Evolutionary conservation across 139 green algal species (phyloP).

Genomic region (Coelastrella sp.): DNA sequence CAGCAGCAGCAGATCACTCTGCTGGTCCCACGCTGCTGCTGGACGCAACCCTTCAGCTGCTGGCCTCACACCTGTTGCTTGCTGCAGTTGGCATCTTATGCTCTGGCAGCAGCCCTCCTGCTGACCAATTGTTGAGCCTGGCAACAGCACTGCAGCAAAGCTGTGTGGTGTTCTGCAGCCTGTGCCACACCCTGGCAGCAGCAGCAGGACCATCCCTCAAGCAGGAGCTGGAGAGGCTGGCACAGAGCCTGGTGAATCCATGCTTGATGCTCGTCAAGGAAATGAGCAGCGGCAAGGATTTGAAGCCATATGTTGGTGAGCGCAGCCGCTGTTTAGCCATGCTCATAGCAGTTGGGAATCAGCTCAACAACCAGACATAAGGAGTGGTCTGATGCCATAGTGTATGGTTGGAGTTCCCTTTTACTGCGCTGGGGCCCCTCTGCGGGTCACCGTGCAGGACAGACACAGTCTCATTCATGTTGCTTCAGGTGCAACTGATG

Average conservation of each 20-base stretch:
- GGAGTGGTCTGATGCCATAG: too few species aligned
- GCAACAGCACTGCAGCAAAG: constrained; percentile 21
- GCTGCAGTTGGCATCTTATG: constrained; percentile 46
- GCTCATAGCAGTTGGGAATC: too few species aligned
- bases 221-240: constrained; percentile 5
- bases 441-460: too few species aligned
- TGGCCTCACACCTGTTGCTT: not conserved
- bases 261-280: constrained; percentile 29
- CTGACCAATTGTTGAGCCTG: not conserved
- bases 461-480: too few species aligned
- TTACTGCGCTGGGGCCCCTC: too few species aligned
- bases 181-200: constrained; percentile 16
- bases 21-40: not conserved
- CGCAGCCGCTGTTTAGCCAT: not conserved
- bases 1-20: not conserved
- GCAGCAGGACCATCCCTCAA: constrained; percentile 31
- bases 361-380: too few species aligned
- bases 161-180: not conserved
- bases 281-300: constrained; percentile 15
- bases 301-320: constrained; percentile 29
- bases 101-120: not conserved
- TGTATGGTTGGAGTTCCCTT: too few species aligned
- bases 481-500: too few species aligned
- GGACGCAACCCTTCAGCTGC: not conserved
- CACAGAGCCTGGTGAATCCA: constrained; percentile 25